Evolutionary conservation across 768 basidiomycete species (phyloP), one percentile per base, ranked within the genome.

Genomic region (Psilocybe cubensis): DNA sequence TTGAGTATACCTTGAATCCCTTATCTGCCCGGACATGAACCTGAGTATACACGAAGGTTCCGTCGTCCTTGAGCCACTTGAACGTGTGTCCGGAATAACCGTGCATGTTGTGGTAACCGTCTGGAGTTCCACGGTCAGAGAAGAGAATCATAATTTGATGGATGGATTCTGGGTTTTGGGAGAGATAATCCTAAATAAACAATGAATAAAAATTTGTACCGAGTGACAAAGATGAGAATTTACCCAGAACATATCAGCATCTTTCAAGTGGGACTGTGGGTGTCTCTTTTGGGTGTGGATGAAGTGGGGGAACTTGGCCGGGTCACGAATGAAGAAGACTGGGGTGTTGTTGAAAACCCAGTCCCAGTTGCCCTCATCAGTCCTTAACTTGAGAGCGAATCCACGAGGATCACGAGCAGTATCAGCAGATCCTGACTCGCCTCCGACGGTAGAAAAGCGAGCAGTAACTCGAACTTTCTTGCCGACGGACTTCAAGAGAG

Each of bases 301-400:
- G 74, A 97, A 88, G 77, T 97, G 92, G 43, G 92, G 88, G 82
- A 96, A 97, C 74, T 94, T 88, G 74, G 89, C 83, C 12, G 91
- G 85, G 71, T 96, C 87, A 63, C 88, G 84, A 72, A 97, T 85
- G 79, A 93, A 90, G 85, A 95, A 94, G 63, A 96, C 82, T 45
- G 95, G 93, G 12, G 91, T 93, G 78, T 94, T 94, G 77, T 94
- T 92, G 85, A 89, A 84, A 66, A 95, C 95, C 82, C 91, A 91
- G 71, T 97, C 95, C 73, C 86, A 85, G 79, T 92, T 96, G 18
- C 96, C 96, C 71, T 97, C 84, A 2, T 92, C 86, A 0, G 96
- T 94, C 72, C 85, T 91, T 61, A 98, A 80, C 76, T 96, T 91
- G 74, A 91, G 69, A 4, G 96, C 90, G 68, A 97, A 98, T 1